These are phyloP conservation scores for Lachnellula cervina DNA, from an alignment of 2,329 filamentous ascomycete species.

Conservation along the genomic window DNA sequence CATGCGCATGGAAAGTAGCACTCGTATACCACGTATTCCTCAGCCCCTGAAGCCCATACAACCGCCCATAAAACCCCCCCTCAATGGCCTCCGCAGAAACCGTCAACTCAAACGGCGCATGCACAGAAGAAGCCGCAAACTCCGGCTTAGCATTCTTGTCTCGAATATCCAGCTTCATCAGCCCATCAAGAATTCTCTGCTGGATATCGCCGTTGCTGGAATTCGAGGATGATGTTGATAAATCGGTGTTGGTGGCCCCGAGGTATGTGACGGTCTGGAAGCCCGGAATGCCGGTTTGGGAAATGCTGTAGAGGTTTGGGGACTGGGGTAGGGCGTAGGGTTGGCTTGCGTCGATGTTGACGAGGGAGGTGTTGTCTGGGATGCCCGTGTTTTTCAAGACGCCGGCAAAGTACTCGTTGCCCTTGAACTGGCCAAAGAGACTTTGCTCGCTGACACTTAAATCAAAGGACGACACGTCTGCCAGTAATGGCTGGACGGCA, in stretches of 20 bases:
- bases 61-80: constrained; percentile 36
- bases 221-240: too few species aligned
- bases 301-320: constrained; percentile 26
- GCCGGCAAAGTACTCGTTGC: constrained; percentile 34
- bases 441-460: constrained; percentile 31
- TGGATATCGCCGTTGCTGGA: not conserved
- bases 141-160: constrained; percentile 16
- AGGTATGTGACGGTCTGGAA: not conserved
- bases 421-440: constrained; percentile 32
- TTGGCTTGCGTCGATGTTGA: constrained; percentile 22
- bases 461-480: constrained; percentile 33
- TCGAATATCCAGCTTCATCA: constrained; percentile 1
- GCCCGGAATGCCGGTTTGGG: constrained; percentile 12
- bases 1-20: constrained; percentile 26
- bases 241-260: not conserved
- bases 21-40: constrained; percentile 42
- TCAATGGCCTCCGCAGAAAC: constrained; percentile 32
- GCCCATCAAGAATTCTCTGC: not conserved
- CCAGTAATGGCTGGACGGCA: constrained; percentile 34
- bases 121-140: constrained; percentile 34
- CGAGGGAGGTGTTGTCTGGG: constrained; percentile 13
- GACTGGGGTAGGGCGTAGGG: constrained; percentile 28
- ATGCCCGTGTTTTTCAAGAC: constrained; percentile 35
- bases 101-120: constrained; percentile 35
- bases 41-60: constrained; percentile 38